Evolutionary conservation across 2,329 filamentous ascomycete species (phyloP), one percentile per base, ranked within the genome.

Genomic region (Sporothrix curviconia): DNA sequence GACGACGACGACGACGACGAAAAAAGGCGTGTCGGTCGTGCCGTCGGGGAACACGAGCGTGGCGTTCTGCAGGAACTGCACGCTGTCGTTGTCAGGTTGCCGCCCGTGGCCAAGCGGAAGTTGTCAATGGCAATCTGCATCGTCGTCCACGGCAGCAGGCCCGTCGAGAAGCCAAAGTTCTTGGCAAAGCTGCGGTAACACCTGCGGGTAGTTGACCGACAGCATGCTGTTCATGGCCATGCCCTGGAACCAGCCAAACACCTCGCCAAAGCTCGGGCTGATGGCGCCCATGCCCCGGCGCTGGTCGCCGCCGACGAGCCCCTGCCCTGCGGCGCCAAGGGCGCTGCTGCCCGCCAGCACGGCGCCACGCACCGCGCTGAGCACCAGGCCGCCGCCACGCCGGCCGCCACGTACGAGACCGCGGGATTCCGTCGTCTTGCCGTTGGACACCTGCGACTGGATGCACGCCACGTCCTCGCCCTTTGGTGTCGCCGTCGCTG

Each of bases 191-290:
- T 92, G 64, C 86, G 84, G 75, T 97, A 97, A n/a, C 37, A 97
- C 84, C 36, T 83, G 78, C 4, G 94, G 94, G 64, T 96, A 91
- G 65, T 86, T 83, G 65, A 95, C 92, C 59, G 89, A 95, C 70
- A 96, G 79, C 94, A 97, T 97, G 63, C 94, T 92, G 71, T 94
- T 96, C 77, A 94, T 87, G 28, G 94, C 91, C 78, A 97, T 88
- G 51, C 87, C 86, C 72, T 97, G 92, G 71, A 97, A 96, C 83
- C 89, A 95, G 61, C 86, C 85, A 64, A 96, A 81, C 49, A 95
- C 85, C 67, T 96, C 90, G 44, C 79, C 80, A 69, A 97, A 96
- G 55, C 86, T 89, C 25, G 94, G 94, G 65, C 90, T 94, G 40
- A 86, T 77, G 11, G 86, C 79, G 2, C 83, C 78, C 12, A 78